Percentiles rank a stretch among this genome's conserved stretches.
These are phyloP conservation scores for Backusella parvicylindrica DNA, from an alignment of 192 early-diverging fungal species.

Conservation along the genomic window DNA sequence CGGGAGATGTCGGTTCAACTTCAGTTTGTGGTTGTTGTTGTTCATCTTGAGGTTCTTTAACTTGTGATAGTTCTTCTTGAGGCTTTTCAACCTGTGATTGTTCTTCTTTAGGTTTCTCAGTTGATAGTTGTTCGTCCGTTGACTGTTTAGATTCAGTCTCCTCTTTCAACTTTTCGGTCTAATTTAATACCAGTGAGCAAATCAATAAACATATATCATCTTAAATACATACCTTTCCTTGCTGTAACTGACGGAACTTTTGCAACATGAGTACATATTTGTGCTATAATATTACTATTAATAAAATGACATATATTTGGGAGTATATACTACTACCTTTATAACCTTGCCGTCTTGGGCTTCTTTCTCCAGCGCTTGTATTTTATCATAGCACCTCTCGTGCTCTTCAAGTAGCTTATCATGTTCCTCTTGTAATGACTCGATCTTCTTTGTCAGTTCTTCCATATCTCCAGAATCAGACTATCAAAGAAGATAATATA, in stretches of 20 bases:
- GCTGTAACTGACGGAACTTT: background rate
- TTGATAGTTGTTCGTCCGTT: background rate
- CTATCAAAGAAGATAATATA: background rate
- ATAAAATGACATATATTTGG: background rate
- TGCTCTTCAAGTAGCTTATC: background rate
- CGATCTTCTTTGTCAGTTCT: background rate
- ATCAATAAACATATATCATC: background rate
- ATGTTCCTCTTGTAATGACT: background rate
- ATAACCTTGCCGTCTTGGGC: background rate
- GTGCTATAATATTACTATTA: background rate
- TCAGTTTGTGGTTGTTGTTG: background rate
- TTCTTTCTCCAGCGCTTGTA: background rate
- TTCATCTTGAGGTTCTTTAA: background rate
- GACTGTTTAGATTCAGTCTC: background rate
- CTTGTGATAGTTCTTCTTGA: background rate
- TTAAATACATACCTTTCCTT: background rate
- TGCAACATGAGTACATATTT: background rate
- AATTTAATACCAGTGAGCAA: background rate
- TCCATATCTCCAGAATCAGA: background rate
- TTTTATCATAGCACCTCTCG: background rate
- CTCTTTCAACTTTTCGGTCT: background rate
- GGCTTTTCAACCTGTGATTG: background rate
- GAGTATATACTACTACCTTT: background rate
- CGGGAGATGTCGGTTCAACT: background rate
- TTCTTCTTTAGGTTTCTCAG: background rate